Evolutionary conservation across 345 rosid species (phyloP).

Genomic region (Corchorus olitorius): DNA sequence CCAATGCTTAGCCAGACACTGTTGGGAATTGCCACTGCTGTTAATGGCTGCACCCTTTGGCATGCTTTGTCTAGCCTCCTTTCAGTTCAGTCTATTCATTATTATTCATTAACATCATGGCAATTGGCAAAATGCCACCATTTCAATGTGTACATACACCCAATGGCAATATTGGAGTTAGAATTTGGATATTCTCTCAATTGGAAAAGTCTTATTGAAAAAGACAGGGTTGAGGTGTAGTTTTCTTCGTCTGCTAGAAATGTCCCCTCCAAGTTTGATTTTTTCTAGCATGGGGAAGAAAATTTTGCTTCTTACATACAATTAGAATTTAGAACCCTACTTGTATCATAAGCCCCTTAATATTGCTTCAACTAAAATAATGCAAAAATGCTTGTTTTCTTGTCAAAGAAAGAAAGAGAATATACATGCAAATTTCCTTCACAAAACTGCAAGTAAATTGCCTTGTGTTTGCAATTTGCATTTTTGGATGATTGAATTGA

Average conservation of each 20-base stretch:
- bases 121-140: not conserved
- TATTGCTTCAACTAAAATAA: not conserved
- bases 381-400: not conserved
- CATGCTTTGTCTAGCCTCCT: slow-evolving; percentile 3
- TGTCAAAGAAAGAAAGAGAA: not conserved
- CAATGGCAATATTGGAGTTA: not conserved
- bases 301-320: not conserved
- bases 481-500: not conserved
- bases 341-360: too few species aligned
- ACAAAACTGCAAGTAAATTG: not conserved
- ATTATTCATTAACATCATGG: not conserved
- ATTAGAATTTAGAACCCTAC: not conserved
- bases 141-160: too few species aligned
- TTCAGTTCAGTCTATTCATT: slow-evolving; percentile 2
- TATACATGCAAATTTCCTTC: not conserved
- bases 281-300: not conserved
- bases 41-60: not conserved
- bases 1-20: not conserved
- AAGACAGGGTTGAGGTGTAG: not conserved
- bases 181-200: not conserved
- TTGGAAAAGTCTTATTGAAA: slow-evolving; percentile 8
- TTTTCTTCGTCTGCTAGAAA: slow-evolving; percentile 4
- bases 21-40: not conserved
- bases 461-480: not conserved
- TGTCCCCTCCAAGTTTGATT: not conserved